Evolutionary conservation across 2,329 filamentous ascomycete species (phyloP), one percentile per base, ranked within the genome.

Genomic region (Neoascochyta sp.): DNA sequence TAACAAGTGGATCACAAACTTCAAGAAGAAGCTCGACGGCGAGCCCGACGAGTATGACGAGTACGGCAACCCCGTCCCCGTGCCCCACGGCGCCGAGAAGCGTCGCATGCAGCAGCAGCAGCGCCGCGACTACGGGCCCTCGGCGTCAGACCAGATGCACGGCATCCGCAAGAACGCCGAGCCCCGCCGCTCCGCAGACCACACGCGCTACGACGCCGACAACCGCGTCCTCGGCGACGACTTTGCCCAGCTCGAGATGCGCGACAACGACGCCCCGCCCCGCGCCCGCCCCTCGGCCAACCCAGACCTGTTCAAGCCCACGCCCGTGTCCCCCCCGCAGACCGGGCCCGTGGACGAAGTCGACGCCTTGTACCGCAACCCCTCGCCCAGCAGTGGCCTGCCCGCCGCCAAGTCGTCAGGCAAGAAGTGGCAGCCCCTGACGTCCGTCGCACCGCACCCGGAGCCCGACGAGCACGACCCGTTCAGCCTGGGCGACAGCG

Each of bases 341-440:
- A 69, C 69, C 21, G 78, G 78, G 1, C 76, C 78, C 8, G 78
- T 86, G 3, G 86, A 93, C 51, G 87, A 95, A 54, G 89, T 95
- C 25, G 76, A 82, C 47, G 80, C 72, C 18, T 60, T 83, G 36
- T 92, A 93, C 57, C 77, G 81, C 16, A 61, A 62, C 22, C 58
- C 61, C 11, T 62, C 60, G 7, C 60, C 60, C 9, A 48, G 37
- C 24, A 54, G 47, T 39, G 56, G 53, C 37, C 41, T 50, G 35
- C 34, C 42, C n/a, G 46, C 50, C 14, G 48, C 43, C 12, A 63
- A 61, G 36, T 45, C 55, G n/a, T 70, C 72, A 45, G 92, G 88
- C 67, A 95, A 89, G 75, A 98, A 98, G 69, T 98, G 92, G 92
- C 90, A 98, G 64, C 90, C 92, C 7, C 69, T 98, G 49, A 87